Evolutionary conservation across 108 stramenopile species (phyloP), one percentile per base, ranked within the genome.

Genomic region (Cyclostephanos invisitatus): DNA sequence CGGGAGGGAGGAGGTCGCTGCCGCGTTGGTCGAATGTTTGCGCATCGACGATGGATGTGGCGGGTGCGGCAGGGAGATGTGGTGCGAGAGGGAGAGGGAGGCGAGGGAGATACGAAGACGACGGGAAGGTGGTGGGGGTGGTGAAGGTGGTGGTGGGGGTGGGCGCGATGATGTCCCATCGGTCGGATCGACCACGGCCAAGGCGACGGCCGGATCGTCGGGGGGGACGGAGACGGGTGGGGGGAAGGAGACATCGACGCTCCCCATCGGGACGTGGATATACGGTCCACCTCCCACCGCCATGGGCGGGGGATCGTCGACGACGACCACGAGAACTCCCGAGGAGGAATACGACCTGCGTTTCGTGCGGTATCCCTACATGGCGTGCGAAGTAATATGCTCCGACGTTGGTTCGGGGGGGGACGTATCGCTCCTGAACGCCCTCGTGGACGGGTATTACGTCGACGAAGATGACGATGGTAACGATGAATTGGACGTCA

Each of bases 301-400:
- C 55, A 47, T 11, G 44, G 44, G 28, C 14, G 67, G 44, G 70
- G 76, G 54, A 20, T 27, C n/a, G 21, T 27, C 21, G 38, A 27
- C 22, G n/a, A n/a, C n/a, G n/a, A n/a, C n/a, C n/a, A 54, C 61
- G 22, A 49, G 21, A 32, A 72, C 50, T 64, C 73, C 66, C 6
- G 75, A 73, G 49, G 75, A 84, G 21, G 77, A 84, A 49, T 74
- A 76, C 56, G 85, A 84, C 24, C 46, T 80, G 48, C 57, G 72
- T 40, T 83, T 76, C 70, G 66, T 89, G 46, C 79, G 96, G 28
- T 98, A 84, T 72, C 96, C 97, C 0, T 98, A 97, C 88, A 94
- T 97, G 96, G 90, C 93, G 14, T 98, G 97, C 73, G 97, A 98
- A 77, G 89, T 97, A 24, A 85, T 98, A 56, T 98, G 96, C 72